phyloP scores from a whole-genome alignment of 2,329 filamentous ascomycete genomes.

The Aspergillus terreus region DNA sequence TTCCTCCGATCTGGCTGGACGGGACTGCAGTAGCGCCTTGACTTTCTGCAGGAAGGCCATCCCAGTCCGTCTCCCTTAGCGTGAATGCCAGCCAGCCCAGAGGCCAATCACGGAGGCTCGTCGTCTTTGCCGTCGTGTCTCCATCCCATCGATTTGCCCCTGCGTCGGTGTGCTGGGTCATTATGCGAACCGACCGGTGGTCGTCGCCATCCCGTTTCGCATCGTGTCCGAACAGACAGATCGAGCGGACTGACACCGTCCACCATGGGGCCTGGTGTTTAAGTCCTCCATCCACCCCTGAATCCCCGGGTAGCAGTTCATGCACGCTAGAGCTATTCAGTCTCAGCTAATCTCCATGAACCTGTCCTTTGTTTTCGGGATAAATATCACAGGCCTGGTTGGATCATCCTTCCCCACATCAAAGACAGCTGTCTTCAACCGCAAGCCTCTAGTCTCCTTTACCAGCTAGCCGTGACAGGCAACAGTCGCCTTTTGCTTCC shows the following conservation, averaged over 20 bases:
- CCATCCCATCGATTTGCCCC: not conserved
- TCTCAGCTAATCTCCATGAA: too few species aligned
- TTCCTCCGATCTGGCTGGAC: not conserved
- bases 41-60: not conserved
- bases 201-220: not conserved
- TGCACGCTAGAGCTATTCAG: too few species aligned
- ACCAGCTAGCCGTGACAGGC: too few species aligned
- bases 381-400: too few species aligned
- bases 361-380: too few species aligned
- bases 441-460: too few species aligned
- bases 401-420: too few species aligned
- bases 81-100: not conserved
- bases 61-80: not conserved
- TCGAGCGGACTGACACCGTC: not conserved
- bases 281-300: too few species aligned
- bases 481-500: too few species aligned
- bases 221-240: not conserved
- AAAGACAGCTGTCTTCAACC: too few species aligned
- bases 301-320: too few species aligned
- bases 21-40: not conserved
- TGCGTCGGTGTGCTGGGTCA: not conserved
- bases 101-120: not conserved
- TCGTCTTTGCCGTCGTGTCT: not conserved
- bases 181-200: not conserved
- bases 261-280: too few species aligned